Percentiles rank a stretch among this genome's conserved stretches.
phyloP scores from a whole-genome alignment of 192 early-diverging fungal genomes.

The Spinellus fusiger region DNA sequence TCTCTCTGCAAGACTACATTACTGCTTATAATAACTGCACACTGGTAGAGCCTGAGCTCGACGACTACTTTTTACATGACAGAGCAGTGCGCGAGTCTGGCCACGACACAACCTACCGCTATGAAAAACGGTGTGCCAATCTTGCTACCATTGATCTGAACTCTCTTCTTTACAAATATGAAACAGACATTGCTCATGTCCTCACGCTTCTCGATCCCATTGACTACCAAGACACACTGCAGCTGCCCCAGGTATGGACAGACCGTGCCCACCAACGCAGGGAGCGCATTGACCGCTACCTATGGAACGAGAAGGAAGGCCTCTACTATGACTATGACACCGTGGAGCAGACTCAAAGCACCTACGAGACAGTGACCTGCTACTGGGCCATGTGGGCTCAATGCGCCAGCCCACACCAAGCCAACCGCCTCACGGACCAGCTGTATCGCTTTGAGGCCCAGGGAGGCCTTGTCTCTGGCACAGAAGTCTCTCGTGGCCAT shows the following conservation, averaged over 20 bases:
- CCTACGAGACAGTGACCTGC: constrained; percentile 86
- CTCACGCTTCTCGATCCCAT: constrained; percentile 52
- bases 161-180: constrained; percentile 91
- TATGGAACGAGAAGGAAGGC: constrained; percentile 76
- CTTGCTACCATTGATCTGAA: constrained; percentile 93
- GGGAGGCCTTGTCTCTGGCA: constrained; percentile 90
- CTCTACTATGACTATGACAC: constrained; percentile 93
- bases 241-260: constrained; percentile 53
- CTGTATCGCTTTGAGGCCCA: constrained; percentile 78
- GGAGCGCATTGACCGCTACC: constrained; percentile 66
- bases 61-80: constrained; percentile 96
- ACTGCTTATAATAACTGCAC: constrained; percentile 58
- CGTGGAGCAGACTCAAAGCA: constrained; percentile 47
- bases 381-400: constrained; percentile 91
- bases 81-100: constrained; percentile 94
- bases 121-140: constrained; percentile 85
- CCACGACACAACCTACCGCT: constrained; percentile 92
- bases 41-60: constrained; percentile 76
- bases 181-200: constrained; percentile 72
- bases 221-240: constrained; percentile 36
- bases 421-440: constrained; percentile 58
- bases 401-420: constrained; percentile 68
- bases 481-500: constrained; percentile 77
- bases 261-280: constrained; percentile 56
- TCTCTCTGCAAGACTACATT: constrained; percentile 71